Percentiles rank a stretch among this genome's conserved stretches.
phyloP scores from a whole-genome alignment of 306 rosid species.

The Glycine latifolia region DNA sequence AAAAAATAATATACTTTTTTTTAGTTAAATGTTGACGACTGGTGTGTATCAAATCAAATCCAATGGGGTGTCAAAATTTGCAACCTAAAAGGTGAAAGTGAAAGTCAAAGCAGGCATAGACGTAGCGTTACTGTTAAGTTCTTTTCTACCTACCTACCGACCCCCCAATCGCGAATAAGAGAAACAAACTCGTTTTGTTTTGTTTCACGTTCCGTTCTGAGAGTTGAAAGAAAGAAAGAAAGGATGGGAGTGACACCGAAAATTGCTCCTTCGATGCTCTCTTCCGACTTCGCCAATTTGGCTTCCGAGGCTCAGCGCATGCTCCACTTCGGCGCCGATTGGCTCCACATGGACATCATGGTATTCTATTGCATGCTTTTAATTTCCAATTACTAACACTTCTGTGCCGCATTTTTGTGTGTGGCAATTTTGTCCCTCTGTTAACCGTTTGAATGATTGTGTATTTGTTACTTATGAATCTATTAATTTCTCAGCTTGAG shows the following conservation, averaged over 20 bases:
- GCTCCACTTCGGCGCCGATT: constrained; percentile 88
- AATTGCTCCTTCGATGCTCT: constrained; percentile 98
- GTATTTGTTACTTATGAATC: no score
- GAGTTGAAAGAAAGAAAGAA: neutral
- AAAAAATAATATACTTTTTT: no score
- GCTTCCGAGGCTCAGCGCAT: constrained; percentile 90
- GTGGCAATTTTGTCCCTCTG: no score
- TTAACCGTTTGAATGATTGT: no score
- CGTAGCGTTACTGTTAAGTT: neutral
- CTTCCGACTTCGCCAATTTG: constrained; percentile 93
- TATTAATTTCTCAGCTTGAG: no score
- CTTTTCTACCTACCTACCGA: neutral
- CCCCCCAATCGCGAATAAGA: neutral
- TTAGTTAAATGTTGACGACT: no score
- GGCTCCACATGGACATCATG: constrained; percentile 99
- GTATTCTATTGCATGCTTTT: constrained; percentile 40
- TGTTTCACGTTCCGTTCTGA: neutral
- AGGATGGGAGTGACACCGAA: constrained; percentile 65
- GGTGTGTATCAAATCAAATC: no score
- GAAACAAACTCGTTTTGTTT: neutral
- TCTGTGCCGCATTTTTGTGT: no score
- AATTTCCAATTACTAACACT: no score
- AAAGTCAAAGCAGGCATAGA: neutral
- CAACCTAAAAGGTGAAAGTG: no score
- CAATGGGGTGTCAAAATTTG: neutral